Conservation (phyloP, 2,329 filamentous ascomycete genomes). For the Tolypocladium album region DNA sequence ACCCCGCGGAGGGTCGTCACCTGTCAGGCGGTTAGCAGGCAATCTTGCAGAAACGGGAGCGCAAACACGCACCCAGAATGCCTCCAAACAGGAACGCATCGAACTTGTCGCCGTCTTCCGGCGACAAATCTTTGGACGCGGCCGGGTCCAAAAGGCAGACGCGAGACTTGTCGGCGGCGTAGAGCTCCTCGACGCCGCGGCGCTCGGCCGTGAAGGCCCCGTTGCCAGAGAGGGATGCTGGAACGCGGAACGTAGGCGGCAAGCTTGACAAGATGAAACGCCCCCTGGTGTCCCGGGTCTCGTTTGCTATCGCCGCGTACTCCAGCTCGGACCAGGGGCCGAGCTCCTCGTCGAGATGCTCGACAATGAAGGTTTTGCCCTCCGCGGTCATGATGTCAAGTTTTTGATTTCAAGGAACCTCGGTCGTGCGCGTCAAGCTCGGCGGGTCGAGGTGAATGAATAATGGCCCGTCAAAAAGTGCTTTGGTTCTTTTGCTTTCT, state of each 20-base stretch:
- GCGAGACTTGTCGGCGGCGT: constrained; percentile 57
- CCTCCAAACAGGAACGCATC: constrained; percentile 93
- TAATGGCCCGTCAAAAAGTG: not conserved
- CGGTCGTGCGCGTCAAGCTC: not conserved
- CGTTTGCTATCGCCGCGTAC: constrained; percentile 76
- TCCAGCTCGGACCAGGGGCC: constrained; percentile 91
- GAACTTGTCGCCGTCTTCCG: constrained; percentile 72
- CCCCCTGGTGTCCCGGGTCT: constrained; percentile 57
- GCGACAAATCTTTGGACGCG: constrained; percentile 69
- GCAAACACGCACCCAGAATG: constrained; percentile 61
- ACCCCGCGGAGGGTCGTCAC: constrained; percentile 91
- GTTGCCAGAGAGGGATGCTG: constrained; percentile 40
- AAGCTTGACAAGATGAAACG: constrained; percentile 77
- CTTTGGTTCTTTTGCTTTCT: not conserved
- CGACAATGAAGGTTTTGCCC: constrained; percentile 77
- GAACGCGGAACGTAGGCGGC: constrained; percentile 56
- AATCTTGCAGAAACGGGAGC: not conserved
- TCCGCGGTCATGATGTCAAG: constrained; percentile 22
- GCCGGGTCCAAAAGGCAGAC: constrained; percentile 87
- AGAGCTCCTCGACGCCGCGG: constrained; percentile 74
- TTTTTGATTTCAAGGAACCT: not conserved
- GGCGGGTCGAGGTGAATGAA: too few species aligned
- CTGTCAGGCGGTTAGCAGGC: constrained; percentile 30
- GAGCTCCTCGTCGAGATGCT: constrained; percentile 91
- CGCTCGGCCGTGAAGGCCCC: constrained; percentile 61